Conservation (phyloP, 2,329 filamentous ascomycete species). For the Elsinoe arachidis region DNA sequence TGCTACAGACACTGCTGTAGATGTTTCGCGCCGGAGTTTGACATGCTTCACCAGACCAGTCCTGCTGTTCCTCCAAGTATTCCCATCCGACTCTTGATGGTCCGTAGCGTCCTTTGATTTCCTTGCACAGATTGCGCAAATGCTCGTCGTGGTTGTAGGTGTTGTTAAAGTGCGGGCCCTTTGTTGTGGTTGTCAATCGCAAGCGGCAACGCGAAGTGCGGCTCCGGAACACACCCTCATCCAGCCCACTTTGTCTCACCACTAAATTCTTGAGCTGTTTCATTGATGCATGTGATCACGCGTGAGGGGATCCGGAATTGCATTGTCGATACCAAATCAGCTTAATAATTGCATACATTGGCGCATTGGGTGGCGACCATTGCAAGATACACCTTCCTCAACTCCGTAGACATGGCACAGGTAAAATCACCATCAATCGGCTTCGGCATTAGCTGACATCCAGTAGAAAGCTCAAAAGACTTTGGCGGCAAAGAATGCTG, state of each 20-base stretch:
- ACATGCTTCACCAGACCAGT: background rate
- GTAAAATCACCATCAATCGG: background rate
- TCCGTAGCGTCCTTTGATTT: background rate
- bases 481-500: slow-evolving; percentile 69
- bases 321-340: background rate
- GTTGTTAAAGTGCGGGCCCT: background rate
- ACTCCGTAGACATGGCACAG: slow-evolving; percentile 5
- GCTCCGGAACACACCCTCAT: background rate
- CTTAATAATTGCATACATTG: background rate
- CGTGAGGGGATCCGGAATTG: background rate
- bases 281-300: background rate
- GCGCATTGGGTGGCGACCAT: background rate
- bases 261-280: background rate
- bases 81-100: background rate
- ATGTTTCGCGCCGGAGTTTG: background rate
- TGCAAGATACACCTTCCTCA: too few species aligned
- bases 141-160: background rate
- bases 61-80: background rate
- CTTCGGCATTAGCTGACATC: background rate
- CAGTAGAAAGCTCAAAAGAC: slow-evolving; percentile 46
- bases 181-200: slow-evolving; percentile 13
- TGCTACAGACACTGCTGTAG: slow-evolving; percentile 1
- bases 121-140: background rate
- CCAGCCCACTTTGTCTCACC: background rate
- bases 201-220: slow-evolving; percentile 10